Evolutionary conservation across 2,329 filamentous ascomycete species (phyloP), one percentile per base, ranked within the genome.

Genomic region (Aspergillus sp.): DNA sequence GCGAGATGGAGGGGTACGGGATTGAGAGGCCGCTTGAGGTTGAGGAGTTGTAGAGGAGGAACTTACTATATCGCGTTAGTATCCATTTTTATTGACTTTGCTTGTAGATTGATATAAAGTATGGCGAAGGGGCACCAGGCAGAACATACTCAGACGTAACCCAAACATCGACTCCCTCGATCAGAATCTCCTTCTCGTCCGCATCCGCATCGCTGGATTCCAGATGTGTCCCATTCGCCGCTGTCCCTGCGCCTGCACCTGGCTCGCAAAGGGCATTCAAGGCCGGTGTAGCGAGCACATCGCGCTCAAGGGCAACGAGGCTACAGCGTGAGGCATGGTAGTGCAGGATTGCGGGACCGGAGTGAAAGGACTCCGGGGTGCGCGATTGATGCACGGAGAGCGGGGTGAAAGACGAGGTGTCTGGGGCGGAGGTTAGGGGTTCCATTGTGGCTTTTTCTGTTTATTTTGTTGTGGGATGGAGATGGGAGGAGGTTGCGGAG

Each of bases 311-410:
- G 53, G 81, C 70, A 8, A 80, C 74, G 8, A 83, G 67, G 61
- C 80, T 81, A 69, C 79, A 80, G 68, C 72, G 69, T 60, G 78
- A 72, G 67, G 78, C 79, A 65, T 79, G 76, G 69, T 82, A 79
- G 74, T 83, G 75, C 17, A 83, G 76, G 55, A 83, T 75, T 48
- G 81, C 74, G 4, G 79, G 79, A 19, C 79, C 79, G 55, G 72
- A 71, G 71, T 81, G 77, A 74, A 83, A 83, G 9, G 81, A 82
- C 51, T 73, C 72, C 15, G 81, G 81, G 9, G 81, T 83, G 56
- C 76, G 75, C 50, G 81, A 81, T 63, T 82, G 80, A 69, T 82
- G 80, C 59, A 80, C 76, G 11, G 75, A 73, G 48, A 83, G 72
- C 17, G 79, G 74, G 43, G 78, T 72, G 66, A 80, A 82, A 28